phyloP scores from a whole-genome alignment of 1,284 basidiomycete genomes.

The Bondarzewia mesenterica region DNA sequence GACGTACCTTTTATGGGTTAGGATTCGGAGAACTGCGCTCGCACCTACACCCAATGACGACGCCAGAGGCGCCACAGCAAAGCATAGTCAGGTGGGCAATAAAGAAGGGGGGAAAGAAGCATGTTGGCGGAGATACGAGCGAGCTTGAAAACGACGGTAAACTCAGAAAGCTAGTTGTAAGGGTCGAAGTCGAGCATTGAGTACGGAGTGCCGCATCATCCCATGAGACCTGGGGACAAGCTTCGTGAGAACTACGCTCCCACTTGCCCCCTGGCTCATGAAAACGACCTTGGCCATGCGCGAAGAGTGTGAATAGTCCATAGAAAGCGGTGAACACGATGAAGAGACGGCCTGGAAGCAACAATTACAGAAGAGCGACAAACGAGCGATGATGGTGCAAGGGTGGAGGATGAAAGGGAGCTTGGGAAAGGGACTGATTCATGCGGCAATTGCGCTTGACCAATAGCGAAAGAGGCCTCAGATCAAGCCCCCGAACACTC shows the following conservation, averaged over 20 bases:
- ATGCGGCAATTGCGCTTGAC: constrained; percentile 11
- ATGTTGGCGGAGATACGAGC: too few relatives aligned
- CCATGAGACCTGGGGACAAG: constrained; percentile 20
- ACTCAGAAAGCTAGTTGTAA: too few relatives aligned
- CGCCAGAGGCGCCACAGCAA: too few relatives aligned
- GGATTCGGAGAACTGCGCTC: constrained; percentile 29
- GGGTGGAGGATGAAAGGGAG: neutral
- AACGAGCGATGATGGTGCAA: neutral
- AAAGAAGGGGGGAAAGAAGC: neutral
- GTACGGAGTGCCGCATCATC: neutral
- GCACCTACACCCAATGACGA: constrained; percentile 15
- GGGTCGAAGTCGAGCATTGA: too few relatives aligned
- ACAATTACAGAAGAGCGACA: neutral
- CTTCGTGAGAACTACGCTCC: constrained; percentile 44
- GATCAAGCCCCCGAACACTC: constrained; percentile 1
- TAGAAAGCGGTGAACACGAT: constrained; percentile 3
- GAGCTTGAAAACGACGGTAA: neutral
- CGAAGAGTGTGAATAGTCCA: too few relatives aligned
- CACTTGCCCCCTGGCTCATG: constrained; percentile 25
- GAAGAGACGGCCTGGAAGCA: neutral
- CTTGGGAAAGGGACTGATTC: neutral
- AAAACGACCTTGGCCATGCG: too few relatives aligned
- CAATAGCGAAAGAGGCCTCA: neutral
- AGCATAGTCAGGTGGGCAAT: neutral
- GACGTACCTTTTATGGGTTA: too few relatives aligned